These are phyloP conservation scores for Pseudogymnoascus pannorum DNA, from an alignment of 2,329 filamentous ascomycete species.

Conservation along the genomic window DNA sequence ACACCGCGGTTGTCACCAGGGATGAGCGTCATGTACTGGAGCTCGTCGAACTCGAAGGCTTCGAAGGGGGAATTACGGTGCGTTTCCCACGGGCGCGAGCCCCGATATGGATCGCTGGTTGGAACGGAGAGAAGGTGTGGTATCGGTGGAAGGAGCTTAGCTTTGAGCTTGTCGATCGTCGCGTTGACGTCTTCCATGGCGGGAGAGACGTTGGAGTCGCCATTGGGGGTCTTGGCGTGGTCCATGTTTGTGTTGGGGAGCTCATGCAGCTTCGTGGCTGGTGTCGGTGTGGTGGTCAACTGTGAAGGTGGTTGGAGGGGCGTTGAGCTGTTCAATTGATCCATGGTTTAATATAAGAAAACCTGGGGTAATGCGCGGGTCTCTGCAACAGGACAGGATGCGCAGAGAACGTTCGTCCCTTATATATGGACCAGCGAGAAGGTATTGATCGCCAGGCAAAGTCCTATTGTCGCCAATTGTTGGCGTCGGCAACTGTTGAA, in stretches of 20 bases:
- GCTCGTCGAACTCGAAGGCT: neutral
- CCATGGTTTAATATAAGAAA: neutral
- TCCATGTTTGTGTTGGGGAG: neutral
- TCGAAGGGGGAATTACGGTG: conserved; percentile 23
- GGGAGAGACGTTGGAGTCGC: neutral
- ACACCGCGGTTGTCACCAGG: conserved; percentile 1
- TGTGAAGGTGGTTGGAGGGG: neutral
- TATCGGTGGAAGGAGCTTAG: conserved; percentile 15
- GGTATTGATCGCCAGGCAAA: neutral
- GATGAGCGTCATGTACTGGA: conserved; percentile 11
- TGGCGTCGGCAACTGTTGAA: neutral
- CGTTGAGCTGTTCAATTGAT: conserved; percentile 3
- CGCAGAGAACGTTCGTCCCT: neutral
- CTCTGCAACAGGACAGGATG: neutral
- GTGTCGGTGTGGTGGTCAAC: neutral
- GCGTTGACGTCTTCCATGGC: neutral
- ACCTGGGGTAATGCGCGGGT: neutral
- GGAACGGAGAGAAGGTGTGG: conserved; percentile 25
- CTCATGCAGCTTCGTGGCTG: neutral
- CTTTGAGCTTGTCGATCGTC: neutral
- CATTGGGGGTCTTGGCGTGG: neutral
- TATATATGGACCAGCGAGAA: neutral
- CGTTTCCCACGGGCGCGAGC: conserved; percentile 23
- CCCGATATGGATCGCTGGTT: conserved; percentile 19
- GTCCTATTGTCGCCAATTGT: conserved; percentile 8